Evolutionary conservation across 2,329 filamentous ascomycete genomes (phyloP).

Genomic region (Aspergillus fructus): DNA sequence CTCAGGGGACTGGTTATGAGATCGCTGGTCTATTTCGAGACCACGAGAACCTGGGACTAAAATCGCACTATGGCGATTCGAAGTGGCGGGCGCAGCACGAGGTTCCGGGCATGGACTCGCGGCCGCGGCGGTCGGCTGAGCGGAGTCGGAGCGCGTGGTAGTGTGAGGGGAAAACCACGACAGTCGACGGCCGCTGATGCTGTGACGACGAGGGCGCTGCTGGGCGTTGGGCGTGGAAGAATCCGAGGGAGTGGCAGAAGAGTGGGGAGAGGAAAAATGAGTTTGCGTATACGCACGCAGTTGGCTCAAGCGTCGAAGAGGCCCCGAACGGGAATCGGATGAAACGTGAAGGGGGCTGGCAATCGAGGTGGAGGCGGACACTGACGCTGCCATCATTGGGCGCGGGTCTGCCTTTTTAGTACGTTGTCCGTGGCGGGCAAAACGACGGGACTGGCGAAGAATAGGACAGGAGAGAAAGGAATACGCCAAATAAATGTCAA

Average conservation of each 20-base stretch:
- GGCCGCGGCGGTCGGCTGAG: slow-evolving; percentile 17
- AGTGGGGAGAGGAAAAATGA: slow-evolving; percentile 24
- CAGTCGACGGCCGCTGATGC: slow-evolving; percentile 34
- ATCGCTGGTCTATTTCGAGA: slow-evolving; percentile 22
- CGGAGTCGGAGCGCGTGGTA: slow-evolving; percentile 23
- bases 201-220: slow-evolving; percentile 34
- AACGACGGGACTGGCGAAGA: not conserved
- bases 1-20: slow-evolving; percentile 25
- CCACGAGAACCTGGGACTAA: slow-evolving; percentile 22
- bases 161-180: slow-evolving; percentile 34
- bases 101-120: slow-evolving; percentile 30
- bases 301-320: slow-evolving; percentile 42
- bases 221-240: slow-evolving; percentile 16
- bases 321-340: slow-evolving; percentile 35
- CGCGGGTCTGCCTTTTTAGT: not conserved
- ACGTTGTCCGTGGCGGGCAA: not conserved
- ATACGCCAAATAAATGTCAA: not conserved
- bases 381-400: slow-evolving; percentile 28
- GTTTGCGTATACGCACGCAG: slow-evolving; percentile 40
- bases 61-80: slow-evolving; percentile 20
- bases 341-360: slow-evolving; percentile 22
- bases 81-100: slow-evolving; percentile 23
- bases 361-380: slow-evolving; percentile 39
- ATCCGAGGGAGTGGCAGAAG: slow-evolving; percentile 20
- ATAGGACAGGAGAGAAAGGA: not conserved